Conservation (phyloP, 2,329 filamentous ascomycete genomes). For the Diplocarpon mali region DNA sequence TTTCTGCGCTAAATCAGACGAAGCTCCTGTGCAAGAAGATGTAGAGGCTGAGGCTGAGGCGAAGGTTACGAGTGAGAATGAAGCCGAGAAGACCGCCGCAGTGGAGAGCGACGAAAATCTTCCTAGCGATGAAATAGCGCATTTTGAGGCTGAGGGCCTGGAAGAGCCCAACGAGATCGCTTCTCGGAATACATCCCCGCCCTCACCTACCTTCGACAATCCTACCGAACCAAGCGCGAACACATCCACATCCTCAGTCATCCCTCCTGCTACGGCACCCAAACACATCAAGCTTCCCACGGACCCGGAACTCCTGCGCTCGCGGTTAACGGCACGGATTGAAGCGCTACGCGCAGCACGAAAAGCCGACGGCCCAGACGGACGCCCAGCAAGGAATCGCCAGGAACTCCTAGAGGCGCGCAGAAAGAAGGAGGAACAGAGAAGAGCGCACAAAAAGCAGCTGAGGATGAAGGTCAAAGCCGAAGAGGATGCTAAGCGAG, state of each 20-base stretch:
- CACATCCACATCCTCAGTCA: constrained; percentile 60
- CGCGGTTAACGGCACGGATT: constrained; percentile 71
- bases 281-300: constrained; percentile 58
- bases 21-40: neutral
- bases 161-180: constrained; percentile 33
- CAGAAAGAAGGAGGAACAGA: constrained; percentile 74
- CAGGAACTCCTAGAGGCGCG: constrained; percentile 88
- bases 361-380: constrained; percentile 77
- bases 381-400: constrained; percentile 71
- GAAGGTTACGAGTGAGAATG: neutral
- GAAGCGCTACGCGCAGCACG: constrained; percentile 74
- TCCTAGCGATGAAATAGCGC: constrained; percentile 28
- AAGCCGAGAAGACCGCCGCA: constrained; percentile 8
- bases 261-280: constrained; percentile 47
- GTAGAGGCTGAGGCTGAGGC: neutral
- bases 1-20: neutral
- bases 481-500: constrained; percentile 60
- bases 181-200: constrained; percentile 39
- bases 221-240: constrained; percentile 41
- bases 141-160: constrained; percentile 38
- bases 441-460: constrained; percentile 83
- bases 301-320: constrained; percentile 64
- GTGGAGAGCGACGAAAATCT: constrained; percentile 17
- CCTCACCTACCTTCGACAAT: constrained; percentile 52
- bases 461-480: constrained; percentile 64